phyloP scores from a whole-genome alignment of 169 alveolate genomes.

The Theileria equi region DNA sequence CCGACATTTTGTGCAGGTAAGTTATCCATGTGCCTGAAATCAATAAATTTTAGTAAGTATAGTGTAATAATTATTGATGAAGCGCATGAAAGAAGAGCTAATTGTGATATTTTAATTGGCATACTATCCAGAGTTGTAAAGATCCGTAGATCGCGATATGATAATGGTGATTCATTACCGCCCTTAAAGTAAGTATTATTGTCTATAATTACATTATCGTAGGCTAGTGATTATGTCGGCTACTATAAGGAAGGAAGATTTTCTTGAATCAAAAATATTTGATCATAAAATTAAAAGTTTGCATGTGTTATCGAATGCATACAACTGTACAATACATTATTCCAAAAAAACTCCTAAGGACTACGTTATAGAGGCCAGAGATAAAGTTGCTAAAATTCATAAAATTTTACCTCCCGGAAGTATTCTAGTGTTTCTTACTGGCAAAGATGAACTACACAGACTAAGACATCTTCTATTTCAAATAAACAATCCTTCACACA shows the following conservation, averaged over 20 bases:
- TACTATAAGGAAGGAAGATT: conserved; percentile 80
- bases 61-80: conserved; percentile 97
- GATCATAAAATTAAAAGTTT: conserved; percentile 43
- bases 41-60: conserved; percentile 79
- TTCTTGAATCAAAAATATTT: conserved; percentile 63
- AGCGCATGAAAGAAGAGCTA: conserved; percentile 98
- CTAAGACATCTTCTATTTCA: conserved; percentile 79
- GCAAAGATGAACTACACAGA: conserved; percentile 91
- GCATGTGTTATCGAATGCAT: conserved; percentile 59
- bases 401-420: conserved; percentile 95
- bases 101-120: conserved; percentile 96
- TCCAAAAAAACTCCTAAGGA: conserved; percentile 55
- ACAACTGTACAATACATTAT: conserved; percentile 65
- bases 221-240: conserved; percentile 99
- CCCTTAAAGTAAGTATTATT: conserved; percentile 51
- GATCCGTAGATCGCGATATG: conserved; percentile 22
- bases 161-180: conserved; percentile 2
- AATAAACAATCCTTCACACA: conserved; percentile 64
- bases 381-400: conserved; percentile 84
- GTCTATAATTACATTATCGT: not conserved
- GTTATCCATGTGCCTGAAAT: not conserved
- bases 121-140: conserved; percentile 88
- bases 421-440: conserved; percentile 94
- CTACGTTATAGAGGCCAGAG: conserved; percentile 71
- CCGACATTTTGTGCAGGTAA: conserved; percentile 77